These are phyloP conservation scores for Byssothecium circinans DNA, from an alignment of 2,329 filamentous ascomycete species.

Conservation along the genomic window DNA sequence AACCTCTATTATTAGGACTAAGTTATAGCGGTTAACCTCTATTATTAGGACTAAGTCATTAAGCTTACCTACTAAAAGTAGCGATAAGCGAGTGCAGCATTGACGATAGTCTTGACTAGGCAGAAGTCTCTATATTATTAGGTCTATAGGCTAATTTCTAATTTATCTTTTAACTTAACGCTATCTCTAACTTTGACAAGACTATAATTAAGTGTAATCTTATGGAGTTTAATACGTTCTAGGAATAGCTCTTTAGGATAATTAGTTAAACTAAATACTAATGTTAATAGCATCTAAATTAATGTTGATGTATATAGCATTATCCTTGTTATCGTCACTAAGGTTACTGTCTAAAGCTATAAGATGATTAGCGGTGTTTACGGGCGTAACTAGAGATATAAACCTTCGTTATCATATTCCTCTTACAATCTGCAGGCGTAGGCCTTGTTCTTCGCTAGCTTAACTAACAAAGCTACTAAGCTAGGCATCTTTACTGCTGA, in stretches of 20 bases:
- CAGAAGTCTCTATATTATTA: slow-evolving; percentile 26
- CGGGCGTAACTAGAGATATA: too few species aligned
- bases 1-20: too few species aligned
- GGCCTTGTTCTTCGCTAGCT: not conserved
- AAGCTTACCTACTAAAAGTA: slow-evolving; percentile 17
- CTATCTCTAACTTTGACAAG: not conserved
- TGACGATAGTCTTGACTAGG: slow-evolving; percentile 20
- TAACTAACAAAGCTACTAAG: not conserved
- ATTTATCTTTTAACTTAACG: not conserved
- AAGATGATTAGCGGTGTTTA: too few species aligned
- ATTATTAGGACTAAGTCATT: slow-evolving; percentile 27
- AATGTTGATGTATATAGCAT: not conserved
- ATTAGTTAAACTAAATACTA: not conserved
- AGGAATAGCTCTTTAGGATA: not conserved
- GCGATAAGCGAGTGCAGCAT: slow-evolving; percentile 18
- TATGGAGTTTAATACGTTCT: not conserved
- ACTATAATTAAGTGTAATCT: not conserved
- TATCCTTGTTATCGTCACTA: not conserved
- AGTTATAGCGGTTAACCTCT: too few species aligned
- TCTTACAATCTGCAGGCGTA: not conserved
- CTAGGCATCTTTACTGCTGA: not conserved
- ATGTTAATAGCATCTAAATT: not conserved
- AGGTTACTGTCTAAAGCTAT: not conserved
- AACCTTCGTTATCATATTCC: not conserved
- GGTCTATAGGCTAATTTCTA: not conserved